A percentile compares a stretch with the other conserved stretches of the same genome.
phyloP scores from a whole-genome alignment of 805 yeast species.

The Dipodascus geniculatus region DNA sequence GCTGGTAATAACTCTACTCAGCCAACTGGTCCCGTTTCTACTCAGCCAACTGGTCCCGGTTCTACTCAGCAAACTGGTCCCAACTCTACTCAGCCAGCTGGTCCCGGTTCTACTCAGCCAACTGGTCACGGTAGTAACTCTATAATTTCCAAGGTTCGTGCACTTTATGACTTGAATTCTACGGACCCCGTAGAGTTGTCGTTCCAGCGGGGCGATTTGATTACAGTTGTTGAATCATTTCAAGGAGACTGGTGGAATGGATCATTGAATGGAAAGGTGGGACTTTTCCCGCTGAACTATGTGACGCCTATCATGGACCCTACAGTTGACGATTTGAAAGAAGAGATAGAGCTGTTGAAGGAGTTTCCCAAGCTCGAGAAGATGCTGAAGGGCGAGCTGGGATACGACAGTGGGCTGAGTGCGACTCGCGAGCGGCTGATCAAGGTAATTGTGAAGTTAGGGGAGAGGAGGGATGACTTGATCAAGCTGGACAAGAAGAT shows the following conservation, averaged over 20 bases:
- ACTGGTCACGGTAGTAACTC: conserved; percentile 22
- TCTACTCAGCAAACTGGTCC: conserved; percentile 14
- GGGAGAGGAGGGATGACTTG: conserved; percentile 67
- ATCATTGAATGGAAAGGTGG: conserved; percentile 63
- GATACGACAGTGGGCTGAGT: conserved; percentile 35
- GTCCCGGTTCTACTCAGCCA: conserved; percentile 11
- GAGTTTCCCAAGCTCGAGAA: conserved; percentile 55
- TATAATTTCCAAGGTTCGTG: conserved; percentile 57
- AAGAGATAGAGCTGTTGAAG: conserved; percentile 42
- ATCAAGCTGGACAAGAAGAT: conserved; percentile 59
- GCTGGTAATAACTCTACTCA: conserved; percentile 8
- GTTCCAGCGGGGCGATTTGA: conserved; percentile 77
- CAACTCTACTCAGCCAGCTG: too few relatives aligned
- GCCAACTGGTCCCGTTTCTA: too few relatives aligned
- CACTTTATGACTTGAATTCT: conserved; percentile 70
- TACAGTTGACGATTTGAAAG: conserved; percentile 43
- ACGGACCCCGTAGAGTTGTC: conserved; percentile 80
- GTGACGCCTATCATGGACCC: conserved; percentile 69
- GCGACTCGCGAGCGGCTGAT: conserved; percentile 62
- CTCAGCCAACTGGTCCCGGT: conserved; percentile 12
- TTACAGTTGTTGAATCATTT: conserved; percentile 75
- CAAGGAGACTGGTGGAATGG: conserved; percentile 97
- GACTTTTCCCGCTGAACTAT: conserved; percentile 87
- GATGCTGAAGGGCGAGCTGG: conserved; percentile 24
- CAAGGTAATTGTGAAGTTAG: conserved; percentile 63